Evolutionary conservation across 2,329 filamentous ascomycete genomes (phyloP), one percentile per base, ranked within the genome.

Genomic region (Stenocarpella maydis): DNA sequence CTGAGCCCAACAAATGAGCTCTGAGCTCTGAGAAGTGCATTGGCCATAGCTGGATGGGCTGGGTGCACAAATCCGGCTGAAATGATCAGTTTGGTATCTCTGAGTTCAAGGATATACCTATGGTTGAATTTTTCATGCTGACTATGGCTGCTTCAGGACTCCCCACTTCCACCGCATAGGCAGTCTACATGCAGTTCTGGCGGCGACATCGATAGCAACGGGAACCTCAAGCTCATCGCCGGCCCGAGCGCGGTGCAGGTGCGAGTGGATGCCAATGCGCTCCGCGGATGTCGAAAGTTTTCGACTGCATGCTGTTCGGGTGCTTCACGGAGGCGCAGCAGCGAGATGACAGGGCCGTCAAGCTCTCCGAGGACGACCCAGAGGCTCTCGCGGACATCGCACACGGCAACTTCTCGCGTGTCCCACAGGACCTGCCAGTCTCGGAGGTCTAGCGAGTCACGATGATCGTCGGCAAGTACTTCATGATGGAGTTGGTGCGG

Each of bases 321-420:
- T 4, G 3, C 2, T 55, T 41, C 6, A n/a, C 0, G 1, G 67
- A 68, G 31, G 10, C 67, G 10, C 15, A 55, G 7, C 37, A 49
- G 31, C 17, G 8, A 3, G n/a, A 14, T 3, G 37, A 17, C 19
- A 65, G 58, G 67, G 28, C 21, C n/a, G 58, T 65, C 9, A 49
- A 65, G 49, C 67, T 68, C 14, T 58, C 58, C 10, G 58, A 64
- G 55, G 67, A 68, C 34, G 26, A 64, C 21, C 6, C 49, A 8
- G 21, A 28, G 31, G 58, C 47, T 0, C 37, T 68, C 5, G 10
- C 17, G 10, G 43, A 55, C 24, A 28, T 45, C 24, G 41, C 68
- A 2, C 72, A 69, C 21, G 31, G n/a, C 7, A 61, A 52, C 4
- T 47, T 61, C 26, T 15, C 17, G 14, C 9, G n/a, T 1, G 10